Percentiles rank a stretch among this genome's conserved stretches.
Evolutionary conservation across 169 alveolate species (phyloP).

Genomic region (Plasmodium berghei): DNA sequence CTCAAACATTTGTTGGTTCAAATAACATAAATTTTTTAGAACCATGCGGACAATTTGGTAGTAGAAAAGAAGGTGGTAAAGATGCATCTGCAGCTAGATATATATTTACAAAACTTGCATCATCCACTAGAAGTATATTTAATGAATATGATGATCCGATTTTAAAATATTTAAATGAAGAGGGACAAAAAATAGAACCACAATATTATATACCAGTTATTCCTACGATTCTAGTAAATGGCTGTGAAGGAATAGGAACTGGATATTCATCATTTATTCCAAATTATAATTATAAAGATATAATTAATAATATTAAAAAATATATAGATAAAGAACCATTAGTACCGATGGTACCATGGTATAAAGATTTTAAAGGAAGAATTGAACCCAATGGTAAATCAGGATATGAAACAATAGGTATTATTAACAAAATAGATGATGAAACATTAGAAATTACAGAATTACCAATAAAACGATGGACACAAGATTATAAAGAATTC

Average conservation of each 20-base stretch:
- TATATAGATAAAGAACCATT: conserved; percentile 91
- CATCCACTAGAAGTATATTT: conserved; percentile 92
- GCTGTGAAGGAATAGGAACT: conserved; percentile 99
- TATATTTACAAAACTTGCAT: conserved; percentile 93
- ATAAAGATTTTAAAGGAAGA: conserved; percentile 96
- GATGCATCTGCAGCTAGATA: conserved; percentile 97
- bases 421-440: conserved; percentile 81
- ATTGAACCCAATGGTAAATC: conserved; percentile 90
- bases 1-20: conserved; percentile 99
- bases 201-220: conserved; percentile 97
- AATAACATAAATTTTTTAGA: conserved; percentile 90
- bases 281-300: conserved; percentile 96
- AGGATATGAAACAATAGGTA: conserved; percentile 89
- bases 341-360: conserved; percentile 98
- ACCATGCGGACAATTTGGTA: conserved; percentile 99
- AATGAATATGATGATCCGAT: conserved; percentile 95
- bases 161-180: conserved; percentile 94
- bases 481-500: conserved; percentile 96
- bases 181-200: conserved; percentile 99
- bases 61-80: conserved; percentile 98
- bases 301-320: conserved; percentile 93
- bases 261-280: conserved; percentile 97
- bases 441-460: conserved; percentile 94
- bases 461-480: conserved; percentile 98
- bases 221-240: conserved; percentile 98